These are phyloP conservation scores for Ceratocystiopsis brevicomis DNA, from an alignment of 2,329 filamentous ascomycete species.

Conservation along the genomic window DNA sequence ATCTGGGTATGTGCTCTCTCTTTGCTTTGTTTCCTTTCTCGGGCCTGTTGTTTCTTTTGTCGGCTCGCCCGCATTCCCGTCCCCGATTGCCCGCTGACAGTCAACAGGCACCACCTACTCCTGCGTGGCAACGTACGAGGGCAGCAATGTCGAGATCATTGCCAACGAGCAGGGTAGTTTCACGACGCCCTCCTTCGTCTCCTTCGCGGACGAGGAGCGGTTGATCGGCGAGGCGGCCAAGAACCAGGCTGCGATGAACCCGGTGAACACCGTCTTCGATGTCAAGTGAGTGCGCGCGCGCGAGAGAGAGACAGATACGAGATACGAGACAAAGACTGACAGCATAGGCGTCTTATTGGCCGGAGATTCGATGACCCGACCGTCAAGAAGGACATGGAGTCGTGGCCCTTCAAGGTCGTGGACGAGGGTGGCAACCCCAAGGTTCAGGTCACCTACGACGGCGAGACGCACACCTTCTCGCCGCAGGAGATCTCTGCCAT, in stretches of 20 bases:
- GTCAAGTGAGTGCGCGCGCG: slow-evolving; percentile 45
- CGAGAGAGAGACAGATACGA: background rate
- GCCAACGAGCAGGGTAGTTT: slow-evolving; percentile 99
- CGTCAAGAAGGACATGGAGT: slow-evolving; percentile 97
- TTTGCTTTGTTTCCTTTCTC: slow-evolving; percentile 5
- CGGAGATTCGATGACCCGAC: slow-evolving; percentile 86
- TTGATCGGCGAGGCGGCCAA: slow-evolving; percentile 98
- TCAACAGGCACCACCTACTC: slow-evolving; percentile 89
- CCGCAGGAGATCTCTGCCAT: slow-evolving; percentile 98
- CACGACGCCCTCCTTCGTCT: slow-evolving; percentile 97
- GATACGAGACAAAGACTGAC: background rate
- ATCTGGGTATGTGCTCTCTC: slow-evolving; percentile 57
- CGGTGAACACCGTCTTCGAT: slow-evolving; percentile 93
- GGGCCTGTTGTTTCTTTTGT: slow-evolving; percentile 2
- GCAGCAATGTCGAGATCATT: slow-evolving; percentile 99
- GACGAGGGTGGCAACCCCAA: slow-evolving; percentile 75
- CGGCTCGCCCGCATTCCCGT: background rate
- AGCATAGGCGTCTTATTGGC: slow-evolving; percentile 77
- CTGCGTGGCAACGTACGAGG: slow-evolving; percentile 98
- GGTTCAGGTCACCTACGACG: slow-evolving; percentile 90
- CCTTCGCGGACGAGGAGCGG: slow-evolving; percentile 96
- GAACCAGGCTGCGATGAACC: slow-evolving; percentile 99
- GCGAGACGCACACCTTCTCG: slow-evolving; percentile 88
- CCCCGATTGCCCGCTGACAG: background rate
- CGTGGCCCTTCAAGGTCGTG: slow-evolving; percentile 97